Evolutionary conservation across 768 basidiomycete genomes (phyloP).

Genomic region (Lanmaoa rubissima): DNA sequence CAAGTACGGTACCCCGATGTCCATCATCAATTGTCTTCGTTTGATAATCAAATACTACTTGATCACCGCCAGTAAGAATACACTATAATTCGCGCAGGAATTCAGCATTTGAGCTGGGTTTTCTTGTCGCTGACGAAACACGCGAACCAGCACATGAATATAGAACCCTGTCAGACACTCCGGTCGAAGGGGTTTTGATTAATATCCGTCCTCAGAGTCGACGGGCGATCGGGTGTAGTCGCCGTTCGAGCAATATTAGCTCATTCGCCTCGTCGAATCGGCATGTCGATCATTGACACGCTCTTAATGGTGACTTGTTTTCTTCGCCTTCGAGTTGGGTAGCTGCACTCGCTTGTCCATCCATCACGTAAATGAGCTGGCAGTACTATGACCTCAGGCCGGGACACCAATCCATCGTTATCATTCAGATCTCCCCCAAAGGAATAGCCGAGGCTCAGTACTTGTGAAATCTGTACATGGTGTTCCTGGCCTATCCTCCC

Average conservation of each 20-base stretch:
- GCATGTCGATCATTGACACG: not conserved
- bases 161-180: not conserved
- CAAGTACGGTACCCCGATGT: not conserved
- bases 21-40: not conserved
- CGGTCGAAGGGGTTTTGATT: not conserved
- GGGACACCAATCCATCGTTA: not conserved
- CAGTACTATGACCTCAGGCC: not conserved
- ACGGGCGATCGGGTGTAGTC: not conserved
- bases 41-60: not conserved
- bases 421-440: not conserved
- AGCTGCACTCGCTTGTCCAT: not conserved
- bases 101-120: not conserved
- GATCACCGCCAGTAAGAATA: not conserved
- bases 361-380: not conserved
- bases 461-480: too few species aligned
- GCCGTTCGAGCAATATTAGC: not conserved
- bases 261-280: not conserved
- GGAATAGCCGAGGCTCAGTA: not conserved
- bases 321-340: not conserved
- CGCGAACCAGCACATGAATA: not conserved
- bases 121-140: not conserved
- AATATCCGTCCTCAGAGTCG: not conserved
- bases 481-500: not conserved
- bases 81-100: not conserved
- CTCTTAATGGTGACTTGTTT: not conserved